Evolutionary conservation across 345 rosid species (phyloP), one percentile per base, ranked within the genome.

Genomic region (Jatropha curcas): DNA sequence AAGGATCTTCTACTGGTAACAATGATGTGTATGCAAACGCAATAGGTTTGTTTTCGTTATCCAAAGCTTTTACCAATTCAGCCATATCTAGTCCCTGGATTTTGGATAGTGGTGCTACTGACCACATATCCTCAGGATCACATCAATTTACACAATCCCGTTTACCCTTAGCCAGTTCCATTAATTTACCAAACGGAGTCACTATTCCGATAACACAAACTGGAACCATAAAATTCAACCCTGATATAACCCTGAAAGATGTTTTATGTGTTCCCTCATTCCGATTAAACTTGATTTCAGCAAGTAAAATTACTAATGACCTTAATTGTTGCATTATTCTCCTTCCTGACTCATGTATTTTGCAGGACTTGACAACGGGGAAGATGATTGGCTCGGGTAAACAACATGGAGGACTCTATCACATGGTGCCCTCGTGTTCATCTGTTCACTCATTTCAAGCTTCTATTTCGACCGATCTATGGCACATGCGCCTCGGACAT

Each of bases 101-200:
- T 55, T 55, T 55, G 59, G 59, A 55, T n/a, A 55, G 59, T 12
- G 4, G 59, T 4, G 59, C 59, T 55, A 55, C 59, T 55, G 25
- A 55, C n/a, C 59, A 55, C 12, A 55, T 55, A 5, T 20, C 27
- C 4, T 55, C 25, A 20, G 7, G n/a, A n/a, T 2, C 17, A 5
- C 4, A 5, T 7, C 24, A 1, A 3, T 4, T 25, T 5, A 55
- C 10, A 17, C 27, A n/a, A 5, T n/a, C 58, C 24, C n/a, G n/a
- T n/a, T 55, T 7, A 35, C 4, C 59, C 24, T 1, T n/a, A 4
- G 6, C 27, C 17, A 20, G 2, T 55, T n/a, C n/a, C n/a, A 17
- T 55, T 11, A 55, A 55, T 55, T 17, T 55, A n/a, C 59, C 59
- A 4, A 55, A 5, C 4, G 59, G 59, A 2, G 10, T 27, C 0